Base-by-base conservation (phyloP, 306 rosid species). In the Trifolium dubium region DNA sequence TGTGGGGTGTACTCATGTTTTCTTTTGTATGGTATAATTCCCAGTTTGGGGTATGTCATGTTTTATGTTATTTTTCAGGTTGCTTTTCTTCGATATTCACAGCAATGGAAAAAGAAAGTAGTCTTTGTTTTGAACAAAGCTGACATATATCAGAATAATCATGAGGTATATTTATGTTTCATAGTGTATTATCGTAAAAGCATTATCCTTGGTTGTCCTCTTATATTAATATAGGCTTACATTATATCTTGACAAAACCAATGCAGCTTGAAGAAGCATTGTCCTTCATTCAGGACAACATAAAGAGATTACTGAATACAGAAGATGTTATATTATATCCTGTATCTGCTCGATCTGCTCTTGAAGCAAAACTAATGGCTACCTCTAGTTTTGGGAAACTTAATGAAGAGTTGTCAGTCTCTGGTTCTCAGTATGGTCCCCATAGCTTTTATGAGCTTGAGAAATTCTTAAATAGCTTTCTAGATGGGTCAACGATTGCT, bases 81-180 rank as follows among this genome's bases (percentile, higher is more conserved):
- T 79, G 64, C 73, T 64, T 94, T 94, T 85, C 98, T 94, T 79
- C 94, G 85, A 34, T 94, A 94, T 84, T 91, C 92, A 60, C 98
- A 91, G 80, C 98, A 94, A 70, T 94, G 98, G 98, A 94, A 89
- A 83, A 94, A 94, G 85, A 94, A 89, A 88, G 97, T 90, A 51
- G 96, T 94, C 67, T 94, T 94, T 67, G 92, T 94, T 74, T 78
- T 94, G 90, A 94, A 94, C 79, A 94, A 94, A 82, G 83, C 92
- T 82, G 98, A 94, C 86, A 87, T 91, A 69, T 94, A 91, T 82
- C 96, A 72, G 82, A 86, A 80, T 77, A 70, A 84, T 64, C 51
- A 51, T n/a, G 98, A 94, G 97, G 97, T 87, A 81, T 76, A 67
- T 19, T 69, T 40, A 44, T 80, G 80, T 30, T 55, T 34, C 60